Conservation (phyloP, 306 rosid genomes). For the Pterocarpus macrocarpus region DNA sequence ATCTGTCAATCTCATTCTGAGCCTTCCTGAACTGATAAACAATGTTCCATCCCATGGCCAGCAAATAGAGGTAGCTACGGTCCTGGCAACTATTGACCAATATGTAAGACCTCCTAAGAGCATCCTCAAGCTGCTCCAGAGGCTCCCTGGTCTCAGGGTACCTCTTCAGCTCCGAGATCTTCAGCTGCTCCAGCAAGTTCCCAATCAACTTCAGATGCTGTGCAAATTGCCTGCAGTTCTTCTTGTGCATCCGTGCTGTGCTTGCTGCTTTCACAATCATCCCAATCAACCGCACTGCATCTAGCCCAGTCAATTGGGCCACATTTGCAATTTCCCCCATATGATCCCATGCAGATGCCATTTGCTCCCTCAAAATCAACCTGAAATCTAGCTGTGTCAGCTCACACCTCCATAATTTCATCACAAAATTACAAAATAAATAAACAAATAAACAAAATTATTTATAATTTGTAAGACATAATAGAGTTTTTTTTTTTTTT, state of each 20-base stretch:
- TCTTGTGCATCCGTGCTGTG: constrained; percentile 96
- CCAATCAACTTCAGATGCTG: constrained; percentile 93
- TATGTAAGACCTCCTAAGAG: constrained; percentile 84
- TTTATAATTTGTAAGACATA: neutral
- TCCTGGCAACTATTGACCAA: constrained; percentile 95
- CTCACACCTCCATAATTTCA: neutral
- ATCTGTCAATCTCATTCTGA: constrained; percentile 94
- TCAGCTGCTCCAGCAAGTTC: constrained; percentile 91
- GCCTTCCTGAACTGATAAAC: constrained; percentile 97
- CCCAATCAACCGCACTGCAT: constrained; percentile 81
- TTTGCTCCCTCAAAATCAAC: constrained; percentile 50
- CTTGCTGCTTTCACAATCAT: constrained; percentile 89
- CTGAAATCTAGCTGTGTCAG: constrained; percentile 3
- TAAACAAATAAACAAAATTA: neutral
- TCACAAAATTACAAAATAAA: neutral
- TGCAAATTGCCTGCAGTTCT: constrained; percentile 92
- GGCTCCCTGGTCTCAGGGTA: constrained; percentile 96
- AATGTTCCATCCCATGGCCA: constrained; percentile 99
- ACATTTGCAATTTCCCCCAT: constrained; percentile 88
- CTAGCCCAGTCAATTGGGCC: constrained; percentile 87
- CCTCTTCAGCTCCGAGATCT: constrained; percentile 93
- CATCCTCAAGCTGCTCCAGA: constrained; percentile 94
- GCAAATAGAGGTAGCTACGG: constrained; percentile 85
- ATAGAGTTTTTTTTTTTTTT: neutral
- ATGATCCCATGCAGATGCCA: constrained; percentile 82